Conservation (phyloP, 441 rosid species). For the Erysimum pusillum region DNA sequence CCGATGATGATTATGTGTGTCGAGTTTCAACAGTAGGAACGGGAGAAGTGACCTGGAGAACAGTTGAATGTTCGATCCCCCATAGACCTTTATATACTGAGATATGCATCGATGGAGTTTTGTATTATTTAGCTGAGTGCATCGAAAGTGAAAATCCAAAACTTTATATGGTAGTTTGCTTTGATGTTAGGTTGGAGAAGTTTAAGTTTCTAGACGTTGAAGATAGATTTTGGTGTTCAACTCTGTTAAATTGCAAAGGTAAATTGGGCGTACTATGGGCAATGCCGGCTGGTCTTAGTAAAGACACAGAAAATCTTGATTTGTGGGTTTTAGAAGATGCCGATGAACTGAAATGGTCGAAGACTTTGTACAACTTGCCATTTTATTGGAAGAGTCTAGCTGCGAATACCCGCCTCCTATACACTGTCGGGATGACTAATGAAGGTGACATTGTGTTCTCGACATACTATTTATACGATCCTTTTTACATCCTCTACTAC, state of each 20-base stretch:
- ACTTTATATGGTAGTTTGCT: neutral
- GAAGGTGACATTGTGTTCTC: neutral
- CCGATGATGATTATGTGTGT: neutral
- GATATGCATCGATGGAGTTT: conserved; percentile 7
- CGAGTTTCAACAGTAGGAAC: neutral
- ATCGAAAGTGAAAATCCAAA: neutral
- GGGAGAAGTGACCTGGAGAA: neutral
- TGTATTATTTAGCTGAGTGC: neutral
- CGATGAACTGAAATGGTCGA: neutral
- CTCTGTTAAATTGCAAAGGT: neutral
- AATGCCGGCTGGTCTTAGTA: neutral
- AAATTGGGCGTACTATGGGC: neutral
- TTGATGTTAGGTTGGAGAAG: neutral
- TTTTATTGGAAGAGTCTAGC: neutral
- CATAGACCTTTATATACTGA: neutral
- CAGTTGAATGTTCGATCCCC: neutral
- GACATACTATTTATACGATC: neutral
- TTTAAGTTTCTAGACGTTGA: neutral
- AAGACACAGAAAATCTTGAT: neutral
- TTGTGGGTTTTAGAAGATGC: neutral
- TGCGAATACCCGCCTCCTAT: too few species aligned
- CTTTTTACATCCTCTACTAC: neutral
- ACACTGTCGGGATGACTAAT: neutral
- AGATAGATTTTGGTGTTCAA: neutral
- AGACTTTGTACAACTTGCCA: neutral